Base-by-base conservation (phyloP, 306 rosid species). In the Gastrolobium bilobum region DNA sequence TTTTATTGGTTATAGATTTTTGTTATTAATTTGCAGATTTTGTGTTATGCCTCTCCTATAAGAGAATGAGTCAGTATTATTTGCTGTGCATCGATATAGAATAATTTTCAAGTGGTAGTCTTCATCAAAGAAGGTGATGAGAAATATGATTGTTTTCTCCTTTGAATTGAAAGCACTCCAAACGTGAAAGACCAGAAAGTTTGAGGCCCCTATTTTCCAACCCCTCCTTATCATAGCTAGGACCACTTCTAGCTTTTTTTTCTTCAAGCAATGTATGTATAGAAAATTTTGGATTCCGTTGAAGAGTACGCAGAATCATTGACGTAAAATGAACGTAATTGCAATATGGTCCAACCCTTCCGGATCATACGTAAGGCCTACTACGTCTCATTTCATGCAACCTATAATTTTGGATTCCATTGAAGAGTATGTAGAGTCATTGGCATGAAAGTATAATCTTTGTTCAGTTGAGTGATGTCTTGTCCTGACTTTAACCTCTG, bases 81-180 rank as follows among this genome's bases (percentile, higher is more conserved):
- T 47, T 47, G 3, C 1, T 47, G n/a, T 0, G 3, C 11, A 46
- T 8, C 11, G 10, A 9, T 46, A 11, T 11, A 10, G 53, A 11
- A 11, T 10, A 10, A 8, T 47, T 47, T 47, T 10, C 53, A 15
- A 53, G 60, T 53, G 64, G 13, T 71, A 48, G 66, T 38, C 83
- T 39, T 40, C 6, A 9, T 1, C 40, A 4, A 58, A 58, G 15
- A 39, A 33, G 9, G 39, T 58, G 64, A 31, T 31, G 10, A 40
- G 1, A 57, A 57, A 31, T 58, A 58, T 7, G 2, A 56, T 29
- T 37, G 4, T 7, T 7, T 57, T 3, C 13, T 29, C 63, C 62
- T 7, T 39, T 30, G 35, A 50, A 34, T 34, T 70, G 75, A 48
- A 51, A 50, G 61, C 52, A 31, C 39, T 20, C 11, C 47, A 2